phyloP scores from a whole-genome alignment of 768 basidiomycete genomes.

The Lepiota brunneoincarnata region DNA sequence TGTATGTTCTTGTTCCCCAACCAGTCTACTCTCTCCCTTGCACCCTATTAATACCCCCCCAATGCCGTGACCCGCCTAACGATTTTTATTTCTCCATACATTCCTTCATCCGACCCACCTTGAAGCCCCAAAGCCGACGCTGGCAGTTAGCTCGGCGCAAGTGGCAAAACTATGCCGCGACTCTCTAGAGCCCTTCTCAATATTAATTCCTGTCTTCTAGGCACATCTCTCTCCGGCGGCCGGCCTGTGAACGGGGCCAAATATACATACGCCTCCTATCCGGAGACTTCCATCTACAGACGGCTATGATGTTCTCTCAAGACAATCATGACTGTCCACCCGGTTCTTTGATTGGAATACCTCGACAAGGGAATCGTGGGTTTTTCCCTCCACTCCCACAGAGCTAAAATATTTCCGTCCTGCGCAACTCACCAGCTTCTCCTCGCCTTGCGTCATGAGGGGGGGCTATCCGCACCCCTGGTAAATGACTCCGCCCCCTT shows the following conservation, averaged over 20 bases:
- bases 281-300: slow-evolving; percentile 3
- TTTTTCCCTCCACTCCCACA: too few species aligned
- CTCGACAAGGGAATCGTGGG: neutral
- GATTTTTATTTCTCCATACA: neutral
- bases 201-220: neutral
- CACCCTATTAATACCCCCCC: neutral
- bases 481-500: too few species aligned
- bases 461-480: too few species aligned
- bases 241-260: slow-evolving; percentile 1
- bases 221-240: neutral
- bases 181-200: neutral
- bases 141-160: neutral
- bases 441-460: too few species aligned
- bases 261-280: neutral
- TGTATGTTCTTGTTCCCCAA: neutral
- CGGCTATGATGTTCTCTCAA: neutral
- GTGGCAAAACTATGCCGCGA: neutral
- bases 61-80: slow-evolving; percentile 1
- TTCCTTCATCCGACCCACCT: neutral
- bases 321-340: slow-evolving; percentile 3
- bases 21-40: slow-evolving; percentile 1
- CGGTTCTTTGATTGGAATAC: neutral
- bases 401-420: too few species aligned
- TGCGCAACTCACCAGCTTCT: too few species aligned
- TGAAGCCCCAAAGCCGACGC: neutral